phyloP scores from a whole-genome alignment of 305 asterid genomes.

The Rubia balearica region DNA sequence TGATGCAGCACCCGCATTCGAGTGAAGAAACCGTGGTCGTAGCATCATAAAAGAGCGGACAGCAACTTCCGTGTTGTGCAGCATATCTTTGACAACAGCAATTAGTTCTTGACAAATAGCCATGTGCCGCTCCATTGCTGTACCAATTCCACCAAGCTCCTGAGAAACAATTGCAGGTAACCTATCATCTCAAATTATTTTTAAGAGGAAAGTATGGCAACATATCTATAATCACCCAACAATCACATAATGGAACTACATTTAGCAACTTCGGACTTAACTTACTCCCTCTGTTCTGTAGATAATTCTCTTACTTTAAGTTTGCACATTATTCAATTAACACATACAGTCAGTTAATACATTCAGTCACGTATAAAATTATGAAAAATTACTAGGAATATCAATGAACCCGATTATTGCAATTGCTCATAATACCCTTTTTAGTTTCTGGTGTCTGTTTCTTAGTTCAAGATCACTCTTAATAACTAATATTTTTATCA shows the following conservation, averaged over 20 bases:
- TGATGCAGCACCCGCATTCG: conserved; percentile 45
- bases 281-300: neutral
- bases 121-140: conserved; percentile 81
- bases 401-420: no score
- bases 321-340: neutral
- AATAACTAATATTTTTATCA: neutral
- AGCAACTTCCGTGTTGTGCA: conserved; percentile 81
- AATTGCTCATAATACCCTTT: no score
- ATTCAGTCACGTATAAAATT: neutral
- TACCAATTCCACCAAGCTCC: conserved; percentile 90
- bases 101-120: conserved; percentile 71
- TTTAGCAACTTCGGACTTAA: neutral
- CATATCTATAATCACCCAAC: neutral
- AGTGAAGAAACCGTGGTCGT: conserved; percentile 76
- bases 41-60: conserved; percentile 92
- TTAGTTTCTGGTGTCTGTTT: no score
- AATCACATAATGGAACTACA: neutral
- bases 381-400: neutral
- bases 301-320: neutral
- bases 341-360: neutral
- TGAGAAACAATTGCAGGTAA: conserved; percentile 20
- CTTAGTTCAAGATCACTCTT: no score
- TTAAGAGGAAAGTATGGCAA: neutral
- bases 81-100: conserved; percentile 71
- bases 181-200: neutral